Evolutionary conservation across 2,329 filamentous ascomycete genomes (phyloP).

Genomic region (Colletotrichum limetticola): DNA sequence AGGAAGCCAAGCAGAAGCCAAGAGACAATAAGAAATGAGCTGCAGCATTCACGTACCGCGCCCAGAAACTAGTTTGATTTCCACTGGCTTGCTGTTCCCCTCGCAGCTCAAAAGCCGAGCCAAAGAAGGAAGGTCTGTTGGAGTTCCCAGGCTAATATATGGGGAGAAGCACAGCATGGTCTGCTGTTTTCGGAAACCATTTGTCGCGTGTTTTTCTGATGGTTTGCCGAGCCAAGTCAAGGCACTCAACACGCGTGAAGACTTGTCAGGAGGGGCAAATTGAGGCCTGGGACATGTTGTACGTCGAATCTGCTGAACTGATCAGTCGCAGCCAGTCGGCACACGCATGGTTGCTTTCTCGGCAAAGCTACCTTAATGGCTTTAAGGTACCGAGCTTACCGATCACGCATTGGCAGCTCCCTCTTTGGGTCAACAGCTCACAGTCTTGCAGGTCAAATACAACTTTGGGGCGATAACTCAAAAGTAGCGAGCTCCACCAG

Average conservation of each 20-base stretch:
- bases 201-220: not conserved
- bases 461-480: not conserved
- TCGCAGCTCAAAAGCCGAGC: constrained; percentile 9
- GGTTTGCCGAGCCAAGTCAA: not conserved
- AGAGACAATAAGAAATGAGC: constrained; percentile 15
- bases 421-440: not conserved
- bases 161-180: not conserved
- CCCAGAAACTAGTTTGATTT: not conserved
- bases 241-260: not conserved
- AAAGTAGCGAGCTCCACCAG: not conserved
- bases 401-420: not conserved
- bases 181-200: not conserved
- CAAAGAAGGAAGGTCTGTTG: constrained; percentile 17
- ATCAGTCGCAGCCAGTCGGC: not conserved
- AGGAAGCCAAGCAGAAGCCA: constrained; percentile 14
- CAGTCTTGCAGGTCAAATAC: not conserved
- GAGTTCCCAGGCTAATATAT: not conserved
- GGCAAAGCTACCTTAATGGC: not conserved
- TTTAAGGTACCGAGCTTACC: not conserved
- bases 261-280: not conserved
- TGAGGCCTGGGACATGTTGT: too few species aligned
- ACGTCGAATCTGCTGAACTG: not conserved
- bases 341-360: not conserved
- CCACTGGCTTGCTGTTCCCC: not conserved
- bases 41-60: not conserved